Conservation (phyloP, 208 protist genomes). For the Naegleria fowleri region DNA sequence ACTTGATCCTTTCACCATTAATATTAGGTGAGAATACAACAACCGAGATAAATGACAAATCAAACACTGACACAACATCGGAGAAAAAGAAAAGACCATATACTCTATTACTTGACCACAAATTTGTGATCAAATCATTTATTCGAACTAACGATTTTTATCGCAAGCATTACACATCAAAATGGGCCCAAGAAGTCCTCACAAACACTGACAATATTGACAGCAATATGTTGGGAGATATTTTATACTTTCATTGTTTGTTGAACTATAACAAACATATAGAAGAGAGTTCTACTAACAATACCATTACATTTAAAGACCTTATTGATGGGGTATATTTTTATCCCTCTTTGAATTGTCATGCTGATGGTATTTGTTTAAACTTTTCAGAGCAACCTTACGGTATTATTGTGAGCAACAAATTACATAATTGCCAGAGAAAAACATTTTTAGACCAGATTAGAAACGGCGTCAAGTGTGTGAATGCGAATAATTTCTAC, state of each 20-base stretch:
- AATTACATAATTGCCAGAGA: neutral
- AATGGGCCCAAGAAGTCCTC: neutral
- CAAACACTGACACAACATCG: too few species aligned
- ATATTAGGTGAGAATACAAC: too few species aligned
- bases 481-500: too few species aligned
- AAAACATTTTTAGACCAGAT: too few species aligned
- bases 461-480: too few species aligned
- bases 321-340: neutral
- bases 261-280: neutral
- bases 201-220: neutral
- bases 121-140: too few species aligned
- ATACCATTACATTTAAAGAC: neutral
- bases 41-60: too few species aligned
- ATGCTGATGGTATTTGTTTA: neutral
- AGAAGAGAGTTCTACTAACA: too few species aligned
- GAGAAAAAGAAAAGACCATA: too few species aligned
- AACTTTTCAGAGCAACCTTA: neutral
- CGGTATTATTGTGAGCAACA: too few species aligned
- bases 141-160: neutral
- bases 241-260: neutral
- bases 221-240: neutral
- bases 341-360: neutral
- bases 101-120: too few species aligned
- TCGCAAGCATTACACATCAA: neutral
- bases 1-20: too few species aligned